Conservation (phyloP, 2,329 filamentous ascomycete genomes). For the Mollisia scopiformis region DNA sequence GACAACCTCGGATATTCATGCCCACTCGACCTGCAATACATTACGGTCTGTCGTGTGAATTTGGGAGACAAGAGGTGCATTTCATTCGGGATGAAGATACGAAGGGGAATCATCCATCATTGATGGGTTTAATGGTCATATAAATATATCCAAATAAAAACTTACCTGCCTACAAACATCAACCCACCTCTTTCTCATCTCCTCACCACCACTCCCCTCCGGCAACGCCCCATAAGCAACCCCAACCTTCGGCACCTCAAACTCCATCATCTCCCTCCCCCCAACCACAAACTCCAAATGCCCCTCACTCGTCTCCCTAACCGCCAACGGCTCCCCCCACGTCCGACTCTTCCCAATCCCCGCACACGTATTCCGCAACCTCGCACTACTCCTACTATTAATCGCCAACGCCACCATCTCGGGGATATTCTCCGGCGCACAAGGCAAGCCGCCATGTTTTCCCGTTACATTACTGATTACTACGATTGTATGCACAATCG, state of each 20-base stretch:
- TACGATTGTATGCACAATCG: not conserved
- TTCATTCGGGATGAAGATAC: too few species aligned
- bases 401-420: constrained; percentile 3
- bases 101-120: too few species aligned
- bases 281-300: constrained; percentile 6
- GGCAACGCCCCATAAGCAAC: constrained; percentile 1
- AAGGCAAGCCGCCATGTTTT: not conserved
- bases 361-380: constrained; percentile 2
- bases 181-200: not conserved
- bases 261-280: not conserved
- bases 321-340: not conserved
- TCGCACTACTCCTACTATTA: constrained; percentile 2
- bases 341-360: not conserved
- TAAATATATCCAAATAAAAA: too few species aligned
- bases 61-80: too few species aligned
- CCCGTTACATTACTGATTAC: not conserved
- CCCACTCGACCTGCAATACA: too few species aligned
- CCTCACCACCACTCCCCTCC: not conserved
- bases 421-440: not conserved
- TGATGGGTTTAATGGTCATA: too few species aligned
- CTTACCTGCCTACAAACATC: not conserved
- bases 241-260: not conserved
- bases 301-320: constrained; percentile 4
- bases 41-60: too few species aligned
- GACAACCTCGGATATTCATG: too few species aligned